Conservation (phyloP, 208 protist species). For the Leishmania turanica region DNA sequence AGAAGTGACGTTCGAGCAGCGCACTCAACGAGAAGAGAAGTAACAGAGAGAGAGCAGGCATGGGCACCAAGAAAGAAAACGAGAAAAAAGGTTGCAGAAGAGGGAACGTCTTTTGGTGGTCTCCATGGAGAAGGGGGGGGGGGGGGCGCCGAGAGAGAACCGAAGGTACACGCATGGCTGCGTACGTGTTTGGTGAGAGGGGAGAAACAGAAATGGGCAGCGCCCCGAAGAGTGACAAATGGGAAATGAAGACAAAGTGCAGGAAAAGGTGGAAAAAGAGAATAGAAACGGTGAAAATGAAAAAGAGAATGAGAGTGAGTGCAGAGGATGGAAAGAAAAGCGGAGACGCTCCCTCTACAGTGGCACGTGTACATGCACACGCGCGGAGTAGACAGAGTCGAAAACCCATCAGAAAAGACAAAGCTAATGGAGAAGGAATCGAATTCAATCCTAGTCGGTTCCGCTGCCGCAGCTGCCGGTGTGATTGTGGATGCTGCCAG, state of each 20-base stretch:
- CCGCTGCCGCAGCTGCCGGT: constrained; percentile 33
- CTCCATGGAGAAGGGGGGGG: background rate
- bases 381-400: background rate
- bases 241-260: background rate
- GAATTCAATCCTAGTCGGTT: constrained; percentile 12
- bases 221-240: background rate
- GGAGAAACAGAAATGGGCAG: constrained; percentile 1
- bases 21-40: background rate
- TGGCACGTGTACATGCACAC: background rate
- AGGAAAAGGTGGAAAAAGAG: background rate
- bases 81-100: background rate
- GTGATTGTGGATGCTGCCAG: constrained; percentile 31
- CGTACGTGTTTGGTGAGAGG: background rate
- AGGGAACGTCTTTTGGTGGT: background rate
- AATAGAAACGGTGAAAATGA: background rate
- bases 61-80: background rate
- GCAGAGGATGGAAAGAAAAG: background rate
- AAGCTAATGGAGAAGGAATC: background rate
- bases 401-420: background rate
- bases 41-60: background rate
- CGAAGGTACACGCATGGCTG: background rate
- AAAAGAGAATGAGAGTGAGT: constrained; percentile 5
- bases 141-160: background rate
- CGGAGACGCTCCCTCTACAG: background rate
- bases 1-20: background rate